These are phyloP conservation scores for Exophiala viscosa DNA, from an alignment of 2,329 filamentous ascomycete species.

Conservation along the genomic window DNA sequence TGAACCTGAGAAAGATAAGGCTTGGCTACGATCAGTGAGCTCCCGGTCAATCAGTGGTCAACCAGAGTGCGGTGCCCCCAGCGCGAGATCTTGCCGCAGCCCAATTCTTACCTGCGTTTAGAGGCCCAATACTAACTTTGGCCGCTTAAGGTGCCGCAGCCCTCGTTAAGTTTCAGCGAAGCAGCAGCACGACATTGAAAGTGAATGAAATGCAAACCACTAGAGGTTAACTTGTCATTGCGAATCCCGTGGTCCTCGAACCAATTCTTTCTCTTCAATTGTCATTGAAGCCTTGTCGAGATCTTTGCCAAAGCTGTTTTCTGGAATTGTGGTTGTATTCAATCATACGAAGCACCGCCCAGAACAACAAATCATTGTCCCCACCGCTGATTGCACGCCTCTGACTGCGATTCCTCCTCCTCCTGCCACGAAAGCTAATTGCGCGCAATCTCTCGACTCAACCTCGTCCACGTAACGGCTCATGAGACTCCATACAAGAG, in stretches of 20 bases:
- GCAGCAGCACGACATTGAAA: too few species aligned
- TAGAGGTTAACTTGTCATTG: too few species aligned
- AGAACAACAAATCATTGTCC: neutral
- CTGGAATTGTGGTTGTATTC: neutral
- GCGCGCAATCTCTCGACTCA: neutral
- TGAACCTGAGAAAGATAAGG: neutral
- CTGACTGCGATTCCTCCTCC: neutral
- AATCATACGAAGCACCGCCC: neutral
- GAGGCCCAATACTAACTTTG: neutral
- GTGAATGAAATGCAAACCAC: too few species aligned
- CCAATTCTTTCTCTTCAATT: too few species aligned
- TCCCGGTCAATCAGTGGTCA: neutral
- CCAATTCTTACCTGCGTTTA: neutral
- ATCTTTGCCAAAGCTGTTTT: too few species aligned
- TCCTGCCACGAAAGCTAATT: slow-evolving; percentile 4
- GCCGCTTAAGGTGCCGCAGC: neutral
- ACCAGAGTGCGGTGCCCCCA: neutral
- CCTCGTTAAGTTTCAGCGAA: too few species aligned
- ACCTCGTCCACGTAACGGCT: neutral
- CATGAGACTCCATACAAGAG: neutral
- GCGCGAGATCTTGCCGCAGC: neutral
- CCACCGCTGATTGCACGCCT: slow-evolving; percentile 1
- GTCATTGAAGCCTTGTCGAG: too few species aligned
- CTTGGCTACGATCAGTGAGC: neutral
- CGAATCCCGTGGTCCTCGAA: too few species aligned